Base-by-base conservation (phyloP, 768 basidiomycete genomes). In the Mycena capillaripes region DNA sequence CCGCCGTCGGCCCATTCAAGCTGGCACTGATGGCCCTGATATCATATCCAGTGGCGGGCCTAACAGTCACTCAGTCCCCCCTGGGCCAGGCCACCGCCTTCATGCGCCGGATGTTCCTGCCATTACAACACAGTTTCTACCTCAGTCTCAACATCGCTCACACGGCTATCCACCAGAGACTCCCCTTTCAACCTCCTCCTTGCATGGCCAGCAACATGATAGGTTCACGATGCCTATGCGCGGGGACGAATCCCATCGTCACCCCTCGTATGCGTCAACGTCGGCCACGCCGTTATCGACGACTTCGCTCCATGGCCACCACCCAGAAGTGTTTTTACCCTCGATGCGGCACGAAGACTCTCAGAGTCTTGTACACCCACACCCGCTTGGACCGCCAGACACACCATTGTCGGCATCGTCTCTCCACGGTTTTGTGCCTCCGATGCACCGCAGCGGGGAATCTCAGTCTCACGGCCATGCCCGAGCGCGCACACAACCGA, bases 61-160 rank as follows among this genome's bases (percentile, higher is more conserved):
- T 42, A 36, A n/a, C 23, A 16, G n/a, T 3, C n/a, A 46, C 17
- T 25, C 52, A 48, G 30, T n/a, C 55, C 34, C 21, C 3, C 12
- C 50, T n/a, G n/a, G n/a, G n/a, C n/a, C n/a, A n/a, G 38, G 38
- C 23, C 60, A 69, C 7, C 74, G 66, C 14, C 48, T 61, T 16
- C 74, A 66, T 11, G 56, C 66, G 34, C 64, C 69, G 42, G 66
- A 71, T 42, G 70, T 75, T 16, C 74, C 74, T 55, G 66, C 66
- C 9, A 75, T 75, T 8, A 66, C 56, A 16, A 75, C 74, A 4
- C 70, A 75, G 46, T 71, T 71, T 48, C 63, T 61, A 17, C 69
- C 73, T 17, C 59, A 62, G 25, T 10, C 27, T n/a, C 73, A 70
- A 14, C 60, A 55, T 12, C 65, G 25, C 27, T 55, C 60, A 2